These are phyloP conservation scores for Ustilago trichophora DNA, from an alignment of 1,284 basidiomycete genomes.

Conservation along the genomic window DNA sequence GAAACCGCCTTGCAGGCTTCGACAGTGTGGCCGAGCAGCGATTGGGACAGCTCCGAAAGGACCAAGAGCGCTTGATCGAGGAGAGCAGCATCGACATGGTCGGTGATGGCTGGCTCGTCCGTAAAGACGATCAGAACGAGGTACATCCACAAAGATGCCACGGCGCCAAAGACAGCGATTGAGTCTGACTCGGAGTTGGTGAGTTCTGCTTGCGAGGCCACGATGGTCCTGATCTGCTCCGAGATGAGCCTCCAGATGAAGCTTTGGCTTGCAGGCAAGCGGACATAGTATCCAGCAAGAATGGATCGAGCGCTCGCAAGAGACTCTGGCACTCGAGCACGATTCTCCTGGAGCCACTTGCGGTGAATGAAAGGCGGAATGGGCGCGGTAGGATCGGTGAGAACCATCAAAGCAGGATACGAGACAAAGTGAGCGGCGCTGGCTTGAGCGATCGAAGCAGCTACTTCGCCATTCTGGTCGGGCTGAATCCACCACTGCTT, in stretches of 20 bases:
- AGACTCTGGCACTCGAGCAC: slow-evolving; percentile 39
- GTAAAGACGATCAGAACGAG: slow-evolving; percentile 54
- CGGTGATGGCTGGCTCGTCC: slow-evolving; percentile 41
- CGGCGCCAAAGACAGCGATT: slow-evolving; percentile 42
- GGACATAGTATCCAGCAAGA: slow-evolving; percentile 55
- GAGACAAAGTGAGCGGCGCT: slow-evolving; percentile 57
- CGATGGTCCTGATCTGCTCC: slow-evolving; percentile 30
- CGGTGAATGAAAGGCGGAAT: slow-evolving; percentile 58
- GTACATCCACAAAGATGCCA: slow-evolving; percentile 58
- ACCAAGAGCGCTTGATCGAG: slow-evolving; percentile 42
- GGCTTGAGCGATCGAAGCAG: slow-evolving; percentile 47
- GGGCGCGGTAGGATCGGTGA: slow-evolving; percentile 57
- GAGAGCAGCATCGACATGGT: slow-evolving; percentile 41
- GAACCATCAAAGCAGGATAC: slow-evolving; percentile 58
- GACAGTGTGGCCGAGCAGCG: slow-evolving; percentile 16
- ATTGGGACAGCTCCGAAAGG: slow-evolving; percentile 42
- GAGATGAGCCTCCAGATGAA: slow-evolving; percentile 53
- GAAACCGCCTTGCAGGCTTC: slow-evolving; percentile 14
- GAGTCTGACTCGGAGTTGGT: slow-evolving; percentile 17
- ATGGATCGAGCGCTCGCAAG: slow-evolving; percentile 53
- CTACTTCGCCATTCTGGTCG: slow-evolving; percentile 36
- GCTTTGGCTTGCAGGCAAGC: slow-evolving; percentile 51
- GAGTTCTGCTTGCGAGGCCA: slow-evolving; percentile 11
- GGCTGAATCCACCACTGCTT: slow-evolving; percentile 57
- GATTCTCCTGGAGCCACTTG: slow-evolving; percentile 57